Base-by-base conservation (phyloP, 179 eudicot genomes). In the Pouteria campechiana region DNA sequence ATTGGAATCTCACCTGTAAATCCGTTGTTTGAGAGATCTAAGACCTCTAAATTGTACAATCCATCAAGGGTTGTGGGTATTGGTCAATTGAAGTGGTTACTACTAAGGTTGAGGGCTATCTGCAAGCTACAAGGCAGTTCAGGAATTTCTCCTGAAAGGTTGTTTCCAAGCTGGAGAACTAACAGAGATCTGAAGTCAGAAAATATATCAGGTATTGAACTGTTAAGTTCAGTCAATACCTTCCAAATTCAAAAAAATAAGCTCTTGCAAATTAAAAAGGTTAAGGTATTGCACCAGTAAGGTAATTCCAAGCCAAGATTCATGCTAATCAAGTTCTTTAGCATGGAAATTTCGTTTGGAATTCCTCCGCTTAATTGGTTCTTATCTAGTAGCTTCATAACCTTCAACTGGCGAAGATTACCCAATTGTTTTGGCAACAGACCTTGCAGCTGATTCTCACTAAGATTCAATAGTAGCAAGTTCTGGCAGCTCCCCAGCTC, bases 1-100 rank as follows among this genome's bases (percentile, higher is more conserved):
- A n/a, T 15, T 2, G 97, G 97, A 40, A 89, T 74, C 14, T 25
- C 27, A 27, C 95, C 95, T 3, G 60, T 46, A 49, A 89, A 78
- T 14, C 49, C 52, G 47, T 89, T 89, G 64, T 74, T 54, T 3
- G 95, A 89, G 2, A 84, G 88, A 59, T 89, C 97, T 64, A 87
- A 35, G 14, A 84, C 66, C 58, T 89, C 81, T 32, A 84, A 22
- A n/a, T n/a, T 38, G 11, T 3, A 4, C 37, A 76, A 49, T 40
- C n/a, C 21, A 11, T 42, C 35, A 13, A 84, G 52, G 20, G 55
- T 38, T 6, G 16, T 6, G 1, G 93, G 94, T 31, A 88, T 78
- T 8, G 20, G 55, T 12, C 82, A 94, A 20, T 37, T 25, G 37
- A 84, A 81, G 23, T 20, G 62, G 48, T 88, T 88, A 54, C 42